Conservation (phyloP, 495 filamentous ascomycete genomes). For the Trichoderma erinaceum region DNA sequence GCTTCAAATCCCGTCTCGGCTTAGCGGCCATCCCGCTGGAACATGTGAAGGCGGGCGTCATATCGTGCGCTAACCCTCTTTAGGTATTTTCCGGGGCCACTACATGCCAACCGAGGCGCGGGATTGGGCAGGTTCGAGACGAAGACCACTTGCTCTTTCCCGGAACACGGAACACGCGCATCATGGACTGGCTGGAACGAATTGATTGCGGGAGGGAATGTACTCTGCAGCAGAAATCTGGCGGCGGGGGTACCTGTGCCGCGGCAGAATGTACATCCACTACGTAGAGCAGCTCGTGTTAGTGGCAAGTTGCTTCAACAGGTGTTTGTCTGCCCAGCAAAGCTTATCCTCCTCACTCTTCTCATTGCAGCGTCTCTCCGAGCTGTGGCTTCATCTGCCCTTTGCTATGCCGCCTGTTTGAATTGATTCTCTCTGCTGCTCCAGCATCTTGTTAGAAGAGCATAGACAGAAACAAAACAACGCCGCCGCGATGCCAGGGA, state of each 20-base stretch:
- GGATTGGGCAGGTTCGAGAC: not conserved
- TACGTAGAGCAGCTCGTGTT: not conserved
- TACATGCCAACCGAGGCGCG: not conserved
- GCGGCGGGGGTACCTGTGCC: not conserved
- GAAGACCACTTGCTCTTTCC: not conserved
- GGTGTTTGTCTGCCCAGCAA: not conserved
- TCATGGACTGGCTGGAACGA: not conserved
- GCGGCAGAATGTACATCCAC: too few species aligned
- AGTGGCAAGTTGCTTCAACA: constrained; percentile 4
- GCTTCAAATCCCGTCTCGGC: not conserved
- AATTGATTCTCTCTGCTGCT: not conserved
- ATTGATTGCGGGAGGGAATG: not conserved
- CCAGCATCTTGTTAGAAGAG: not conserved
- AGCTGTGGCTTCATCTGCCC: not conserved
- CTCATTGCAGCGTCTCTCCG: not conserved
- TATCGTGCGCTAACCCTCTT: not conserved
- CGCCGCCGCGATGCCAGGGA: constrained; percentile 49
- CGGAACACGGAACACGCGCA: not conserved
- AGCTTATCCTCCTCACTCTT: not conserved
- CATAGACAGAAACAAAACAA: not conserved
- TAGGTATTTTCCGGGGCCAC: not conserved
- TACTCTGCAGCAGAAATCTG: not conserved
- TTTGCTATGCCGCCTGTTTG: not conserved
- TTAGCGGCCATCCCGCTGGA: not conserved
- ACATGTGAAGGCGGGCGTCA: not conserved